Evolutionary conservation across 2,329 filamentous ascomycete species (phyloP), one percentile per base, ranked within the genome.

Genomic region (Colletotrichum viniferum): DNA sequence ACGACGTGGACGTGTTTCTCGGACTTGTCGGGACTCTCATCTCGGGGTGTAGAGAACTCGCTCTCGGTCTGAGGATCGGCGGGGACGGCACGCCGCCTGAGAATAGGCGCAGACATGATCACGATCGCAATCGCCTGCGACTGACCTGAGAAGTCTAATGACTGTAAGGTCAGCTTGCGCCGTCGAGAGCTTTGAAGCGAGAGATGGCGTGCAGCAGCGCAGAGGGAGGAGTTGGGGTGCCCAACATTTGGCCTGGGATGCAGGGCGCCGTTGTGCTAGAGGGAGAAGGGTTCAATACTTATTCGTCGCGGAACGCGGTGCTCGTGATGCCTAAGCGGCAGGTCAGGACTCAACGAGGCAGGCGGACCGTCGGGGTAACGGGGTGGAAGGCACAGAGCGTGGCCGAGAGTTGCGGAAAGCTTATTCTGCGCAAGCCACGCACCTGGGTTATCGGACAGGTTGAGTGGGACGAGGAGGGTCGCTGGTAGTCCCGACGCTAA

Each of bases 1-100:
- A 88, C 82, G 56, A 89, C 82, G 73, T 87, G 86, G 70, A 88
- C 82, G 70, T 85, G 84, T 24, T 84, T 81, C 55, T 79, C 81
- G 34, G 79, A 69, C 55, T 81, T 82, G 36, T 78, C 79, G 16
- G 85, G 81, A 78, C 82, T 84, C 66, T 83, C 82, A 28, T 85
- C 84, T 76, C 80, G 81, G 10, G 58, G 68, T 10, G 78, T 77
- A 9, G 76, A 58, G 21, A 66, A 34, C 30, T 78, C 78, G 71
- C 75, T 79, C 3, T 78, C 78, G 26, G 73, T 73, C 13, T 80
- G 78, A 4, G 82, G 81, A 34, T 64, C 62, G n/a, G 65, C n/a
- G 12, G 81, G 77, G 18, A 82, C 77, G 38, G 83, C 62, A 28
- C 77, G 77, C 76, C 77, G 73, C 61, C 74, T 55, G 13, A 77